These are phyloP conservation scores for Myriosclerotinia curreyana DNA, from an alignment of 2,329 filamentous ascomycete genomes.

Conservation along the genomic window DNA sequence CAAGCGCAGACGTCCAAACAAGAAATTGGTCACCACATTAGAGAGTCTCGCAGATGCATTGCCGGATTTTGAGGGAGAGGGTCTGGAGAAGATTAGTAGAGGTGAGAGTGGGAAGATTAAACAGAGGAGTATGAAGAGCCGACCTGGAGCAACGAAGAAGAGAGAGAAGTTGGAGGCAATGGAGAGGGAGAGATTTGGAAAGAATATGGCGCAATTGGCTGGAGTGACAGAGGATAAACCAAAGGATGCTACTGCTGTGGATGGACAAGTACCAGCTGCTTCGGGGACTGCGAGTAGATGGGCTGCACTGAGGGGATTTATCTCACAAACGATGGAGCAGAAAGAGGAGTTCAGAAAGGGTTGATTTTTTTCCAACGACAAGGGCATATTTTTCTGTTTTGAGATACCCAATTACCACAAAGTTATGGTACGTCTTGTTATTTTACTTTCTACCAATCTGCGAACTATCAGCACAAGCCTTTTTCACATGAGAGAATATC, in stretches of 20 bases:
- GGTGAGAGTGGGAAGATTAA: constrained; percentile 60
- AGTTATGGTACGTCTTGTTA: constrained; percentile 21
- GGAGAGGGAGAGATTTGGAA: constrained; percentile 81
- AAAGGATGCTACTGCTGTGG: constrained; percentile 17
- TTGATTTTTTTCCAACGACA: constrained; percentile 10
- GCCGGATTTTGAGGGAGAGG: constrained; percentile 52
- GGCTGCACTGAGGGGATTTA: constrained; percentile 82
- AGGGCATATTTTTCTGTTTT: constrained; percentile 6
- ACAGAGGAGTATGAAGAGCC: constrained; percentile 70
- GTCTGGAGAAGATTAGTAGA: constrained; percentile 41
- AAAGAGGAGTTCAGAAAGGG: constrained; percentile 65
- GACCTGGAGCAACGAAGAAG: constrained; percentile 76
- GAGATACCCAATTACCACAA: constrained; percentile 22
- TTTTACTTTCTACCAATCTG: constrained; percentile 2
- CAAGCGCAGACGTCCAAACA: constrained; percentile 66
- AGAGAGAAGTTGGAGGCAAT: constrained; percentile 75
- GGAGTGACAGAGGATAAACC: constrained; percentile 20
- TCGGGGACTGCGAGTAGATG: constrained; percentile 60
- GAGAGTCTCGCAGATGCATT: constrained; percentile 77
- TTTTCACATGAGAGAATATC: neutral
- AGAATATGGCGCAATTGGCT: constrained; percentile 72
- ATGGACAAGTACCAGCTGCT: constrained; percentile 22
- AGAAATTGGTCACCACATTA: constrained; percentile 75
- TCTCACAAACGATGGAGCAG: constrained; percentile 74
- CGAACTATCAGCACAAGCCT: neutral